phyloP scores from a whole-genome alignment of 305 asterid genomes.

The Solanum aculeatissimum region DNA sequence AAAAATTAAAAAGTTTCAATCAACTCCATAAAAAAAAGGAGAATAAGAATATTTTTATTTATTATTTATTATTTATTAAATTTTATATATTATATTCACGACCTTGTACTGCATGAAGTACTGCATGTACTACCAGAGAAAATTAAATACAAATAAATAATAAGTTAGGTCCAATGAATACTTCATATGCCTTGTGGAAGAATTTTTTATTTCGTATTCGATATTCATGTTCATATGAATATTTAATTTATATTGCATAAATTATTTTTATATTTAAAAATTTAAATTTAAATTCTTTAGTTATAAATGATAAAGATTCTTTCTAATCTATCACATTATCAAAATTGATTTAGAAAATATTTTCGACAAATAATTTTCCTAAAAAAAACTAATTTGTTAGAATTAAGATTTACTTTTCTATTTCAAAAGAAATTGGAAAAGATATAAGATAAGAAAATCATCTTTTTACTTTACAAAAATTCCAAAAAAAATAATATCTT shows the following conservation, averaged over 20 bases:
- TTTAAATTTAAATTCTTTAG: too few species aligned
- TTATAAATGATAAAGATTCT: too few species aligned
- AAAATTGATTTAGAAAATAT: too few species aligned
- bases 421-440: too few species aligned
- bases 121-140: not conserved
- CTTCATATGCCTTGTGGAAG: not conserved
- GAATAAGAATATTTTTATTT: not conserved
- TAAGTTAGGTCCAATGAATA: not conserved
- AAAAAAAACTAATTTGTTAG: too few species aligned
- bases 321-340: too few species aligned
- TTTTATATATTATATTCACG: not conserved
- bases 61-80: not conserved
- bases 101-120: not conserved
- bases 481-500: not conserved
- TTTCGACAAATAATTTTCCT: too few species aligned
- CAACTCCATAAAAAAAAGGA: not conserved
- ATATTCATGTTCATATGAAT: too few species aligned
- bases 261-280: too few species aligned
- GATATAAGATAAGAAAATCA: not conserved
- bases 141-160: not conserved
- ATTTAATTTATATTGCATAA: too few species aligned
- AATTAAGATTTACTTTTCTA: too few species aligned
- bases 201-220: too few species aligned
- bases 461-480: not conserved
- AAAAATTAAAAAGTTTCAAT: not conserved